Evolutionary conservation across 495 filamentous ascomycete genomes (phyloP).

Genomic region (Glarea lozoyensis): DNA sequence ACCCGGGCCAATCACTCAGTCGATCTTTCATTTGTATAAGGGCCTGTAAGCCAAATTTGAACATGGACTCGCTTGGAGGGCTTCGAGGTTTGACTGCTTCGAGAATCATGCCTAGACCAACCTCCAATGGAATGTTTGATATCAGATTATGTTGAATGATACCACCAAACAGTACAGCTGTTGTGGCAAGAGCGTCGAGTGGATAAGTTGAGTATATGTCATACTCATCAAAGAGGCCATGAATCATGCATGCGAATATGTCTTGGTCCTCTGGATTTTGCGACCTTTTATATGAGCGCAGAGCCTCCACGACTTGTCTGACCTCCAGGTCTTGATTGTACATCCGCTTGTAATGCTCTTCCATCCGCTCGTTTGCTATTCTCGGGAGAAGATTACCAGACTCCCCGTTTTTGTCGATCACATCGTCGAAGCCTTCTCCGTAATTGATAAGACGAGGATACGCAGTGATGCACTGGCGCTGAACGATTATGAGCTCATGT

Average conservation of each 20-base stretch:
- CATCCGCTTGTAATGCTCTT: slow-evolving; percentile 93
- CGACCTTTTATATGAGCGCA: slow-evolving; percentile 79
- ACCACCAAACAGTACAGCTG: slow-evolving; percentile 91
- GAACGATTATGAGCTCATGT: slow-evolving; percentile 47
- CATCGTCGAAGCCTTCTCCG: slow-evolving; percentile 81
- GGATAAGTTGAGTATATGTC: slow-evolving; percentile 91
- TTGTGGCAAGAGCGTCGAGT: slow-evolving; percentile 84
- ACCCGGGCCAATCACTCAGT: slow-evolving; percentile 85
- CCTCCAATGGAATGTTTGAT: slow-evolving; percentile 79
- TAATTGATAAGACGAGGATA: slow-evolving; percentile 97
- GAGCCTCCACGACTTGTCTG: slow-evolving; percentile 66
- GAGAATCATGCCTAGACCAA: slow-evolving; percentile 89
- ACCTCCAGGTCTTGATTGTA: slow-evolving; percentile 81
- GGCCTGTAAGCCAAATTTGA: slow-evolving; percentile 96
- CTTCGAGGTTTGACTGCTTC: slow-evolving; percentile 88
- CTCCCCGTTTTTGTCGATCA: slow-evolving; percentile 76
- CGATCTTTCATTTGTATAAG: slow-evolving; percentile 76
- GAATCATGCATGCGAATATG: slow-evolving; percentile 96
- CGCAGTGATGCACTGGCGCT: slow-evolving; percentile 80
- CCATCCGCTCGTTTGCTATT: slow-evolving; percentile 83
- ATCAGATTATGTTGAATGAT: slow-evolving; percentile 91
- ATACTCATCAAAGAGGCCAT: slow-evolving; percentile 96
- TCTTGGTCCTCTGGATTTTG: slow-evolving; percentile 78
- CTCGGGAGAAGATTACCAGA: slow-evolving; percentile 68
- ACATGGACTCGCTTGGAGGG: slow-evolving; percentile 76